phyloP scores from a whole-genome alignment of 164 flowering plant species.

The Vitis riparia region DNA sequence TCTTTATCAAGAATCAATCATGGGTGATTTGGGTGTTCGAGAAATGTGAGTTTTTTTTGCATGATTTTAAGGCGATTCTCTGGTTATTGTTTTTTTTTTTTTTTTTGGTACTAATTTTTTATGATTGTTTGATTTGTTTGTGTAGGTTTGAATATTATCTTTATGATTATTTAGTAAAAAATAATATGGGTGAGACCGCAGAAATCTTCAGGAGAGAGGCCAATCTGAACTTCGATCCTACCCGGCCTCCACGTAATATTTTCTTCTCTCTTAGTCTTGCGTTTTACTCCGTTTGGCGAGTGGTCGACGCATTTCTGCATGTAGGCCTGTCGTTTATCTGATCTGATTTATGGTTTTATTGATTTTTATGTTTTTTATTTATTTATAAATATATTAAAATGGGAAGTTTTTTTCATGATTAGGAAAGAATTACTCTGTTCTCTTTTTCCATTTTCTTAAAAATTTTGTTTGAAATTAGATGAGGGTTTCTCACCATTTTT shows the following conservation, averaged over 20 bases:
- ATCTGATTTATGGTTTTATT: no score
- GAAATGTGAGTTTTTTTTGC: not conserved
- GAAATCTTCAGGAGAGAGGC: constrained; percentile 9
- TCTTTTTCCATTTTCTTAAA: no score
- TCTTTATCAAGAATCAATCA: no score
- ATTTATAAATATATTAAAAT: no score
- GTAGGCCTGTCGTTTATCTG: no score
- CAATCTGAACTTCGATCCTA: not conserved
- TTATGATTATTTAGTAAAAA: constrained; percentile 10
- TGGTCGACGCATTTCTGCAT: not conserved
- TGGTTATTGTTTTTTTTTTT: not conserved
- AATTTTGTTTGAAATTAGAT: no score
- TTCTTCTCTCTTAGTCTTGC: not conserved
- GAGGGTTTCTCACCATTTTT: no score
- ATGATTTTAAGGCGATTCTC: not conserved
- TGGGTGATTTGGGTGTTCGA: not conserved
- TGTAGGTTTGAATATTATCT: constrained; percentile 12
- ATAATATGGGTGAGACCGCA: constrained; percentile 1
- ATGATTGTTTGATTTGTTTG: not conserved
- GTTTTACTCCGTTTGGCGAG: no score
- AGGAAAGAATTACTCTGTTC: no score
- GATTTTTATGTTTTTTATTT: no score
- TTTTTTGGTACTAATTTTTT: not conserved
- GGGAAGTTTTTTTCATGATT: no score
- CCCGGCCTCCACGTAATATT: not conserved